phyloP scores from a whole-genome alignment of 306 rosid species.

The Myrica gale region DNA sequence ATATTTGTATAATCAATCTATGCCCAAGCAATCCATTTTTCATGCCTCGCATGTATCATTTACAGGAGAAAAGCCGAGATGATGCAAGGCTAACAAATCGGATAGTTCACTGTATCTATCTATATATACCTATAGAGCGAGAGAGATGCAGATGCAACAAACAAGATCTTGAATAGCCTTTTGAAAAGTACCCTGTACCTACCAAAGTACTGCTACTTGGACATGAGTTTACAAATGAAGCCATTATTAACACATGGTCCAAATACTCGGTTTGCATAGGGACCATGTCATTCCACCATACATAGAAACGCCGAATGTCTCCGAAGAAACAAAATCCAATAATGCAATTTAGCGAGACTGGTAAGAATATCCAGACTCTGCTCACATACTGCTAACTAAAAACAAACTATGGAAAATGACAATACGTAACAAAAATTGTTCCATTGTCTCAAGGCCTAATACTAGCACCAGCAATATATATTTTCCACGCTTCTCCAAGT shows the following conservation, averaged over 20 bases:
- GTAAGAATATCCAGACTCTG: conserved; percentile 41
- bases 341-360: conserved; percentile 30
- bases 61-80: too few relatives aligned
- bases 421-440: conserved; percentile 31
- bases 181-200: not conserved
- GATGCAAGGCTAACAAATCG: too few relatives aligned
- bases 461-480: conserved; percentile 50
- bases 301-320: conserved; percentile 20
- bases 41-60: too few relatives aligned
- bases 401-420: conserved; percentile 34
- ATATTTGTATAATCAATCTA: too few relatives aligned
- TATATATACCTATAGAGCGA: too few relatives aligned
- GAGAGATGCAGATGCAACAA: not conserved
- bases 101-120: too few relatives aligned
- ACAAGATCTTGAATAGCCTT: too few relatives aligned
- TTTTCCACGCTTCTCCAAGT: conserved; percentile 63
- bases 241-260: not conserved
- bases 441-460: conserved; percentile 39
- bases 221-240: not conserved
- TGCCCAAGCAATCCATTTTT: too few relatives aligned
- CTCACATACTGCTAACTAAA: conserved; percentile 35
- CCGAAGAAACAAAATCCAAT: conserved; percentile 6
- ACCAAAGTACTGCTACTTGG: not conserved
- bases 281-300: conserved; percentile 7
- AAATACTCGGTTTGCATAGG: not conserved